Conservation (phyloP, 2,329 filamentous ascomycete species). For the Alternaria metachromatica region DNA sequence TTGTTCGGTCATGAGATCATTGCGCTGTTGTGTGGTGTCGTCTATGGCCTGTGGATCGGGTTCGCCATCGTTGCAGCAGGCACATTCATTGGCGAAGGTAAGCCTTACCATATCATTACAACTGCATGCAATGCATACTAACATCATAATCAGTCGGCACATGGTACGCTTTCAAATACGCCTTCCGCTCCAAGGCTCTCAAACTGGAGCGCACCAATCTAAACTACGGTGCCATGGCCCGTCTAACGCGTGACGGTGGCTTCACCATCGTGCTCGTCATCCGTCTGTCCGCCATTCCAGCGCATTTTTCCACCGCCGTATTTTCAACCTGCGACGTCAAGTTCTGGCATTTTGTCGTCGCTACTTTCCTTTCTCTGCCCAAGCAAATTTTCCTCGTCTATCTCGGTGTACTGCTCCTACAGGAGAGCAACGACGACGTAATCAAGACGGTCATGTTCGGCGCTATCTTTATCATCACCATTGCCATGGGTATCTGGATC, state of each 20-base stretch:
- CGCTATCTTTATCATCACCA: slow-evolving; percentile 37
- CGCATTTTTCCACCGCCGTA: slow-evolving; percentile 45
- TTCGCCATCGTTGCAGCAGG: slow-evolving; percentile 44
- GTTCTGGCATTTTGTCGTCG: slow-evolving; percentile 45
- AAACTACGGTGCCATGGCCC: slow-evolving; percentile 46
- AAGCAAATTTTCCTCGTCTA: slow-evolving; percentile 48
- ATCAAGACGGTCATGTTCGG: slow-evolving; percentile 42
- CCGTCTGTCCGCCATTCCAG: slow-evolving; percentile 43
- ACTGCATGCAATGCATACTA: slow-evolving; percentile 5
- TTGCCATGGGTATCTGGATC: slow-evolving; percentile 42
- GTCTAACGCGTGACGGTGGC: slow-evolving; percentile 43
- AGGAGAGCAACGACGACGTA: slow-evolving; percentile 31
- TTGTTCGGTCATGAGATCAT: slow-evolving; percentile 46
- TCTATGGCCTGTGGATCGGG: slow-evolving; percentile 45
- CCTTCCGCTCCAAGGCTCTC: slow-evolving; percentile 37
- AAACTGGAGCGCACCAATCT: slow-evolving; percentile 46
- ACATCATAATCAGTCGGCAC: slow-evolving; percentile 35
- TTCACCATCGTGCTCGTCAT: slow-evolving; percentile 46
- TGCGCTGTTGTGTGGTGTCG: slow-evolving; percentile 43
- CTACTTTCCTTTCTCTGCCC: slow-evolving; percentile 42
- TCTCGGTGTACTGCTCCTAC: slow-evolving; percentile 41
- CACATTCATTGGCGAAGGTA: slow-evolving; percentile 45
- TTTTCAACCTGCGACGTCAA: slow-evolving; percentile 48
- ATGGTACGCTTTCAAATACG: slow-evolving; percentile 46
- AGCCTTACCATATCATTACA: slow-evolving; percentile 2